Evolutionary conservation across 2,329 filamentous ascomycete genomes (phyloP).

Genomic region (Alternaria sp.): DNA sequence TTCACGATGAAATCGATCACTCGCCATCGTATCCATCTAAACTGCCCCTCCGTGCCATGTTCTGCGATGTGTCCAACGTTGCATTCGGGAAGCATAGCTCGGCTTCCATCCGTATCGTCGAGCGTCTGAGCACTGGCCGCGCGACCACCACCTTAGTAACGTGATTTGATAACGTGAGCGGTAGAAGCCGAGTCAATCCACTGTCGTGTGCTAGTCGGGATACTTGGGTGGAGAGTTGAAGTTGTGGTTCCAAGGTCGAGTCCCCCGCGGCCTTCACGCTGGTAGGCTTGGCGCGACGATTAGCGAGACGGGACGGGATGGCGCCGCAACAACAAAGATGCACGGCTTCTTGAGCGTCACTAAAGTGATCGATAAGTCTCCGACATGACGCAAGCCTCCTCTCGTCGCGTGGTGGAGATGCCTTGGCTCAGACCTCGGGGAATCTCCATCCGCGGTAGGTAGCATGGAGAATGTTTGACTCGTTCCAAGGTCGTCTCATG

Average conservation of each 20-base stretch:
- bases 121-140: constrained; percentile 31
- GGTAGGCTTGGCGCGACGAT: neutral
- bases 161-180: constrained; percentile 20
- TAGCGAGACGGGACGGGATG: constrained; percentile 8
- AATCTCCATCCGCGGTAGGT: neutral
- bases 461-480: neutral
- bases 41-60: constrained; percentile 11
- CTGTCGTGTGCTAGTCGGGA: neutral
- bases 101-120: constrained; percentile 9
- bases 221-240: neutral
- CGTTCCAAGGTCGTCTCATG: neutral
- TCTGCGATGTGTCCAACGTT: constrained; percentile 25
- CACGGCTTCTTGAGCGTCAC: neutral
- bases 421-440: neutral
- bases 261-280: constrained; percentile 1
- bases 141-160: constrained; percentile 16
- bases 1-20: neutral
- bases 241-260: constrained; percentile 1
- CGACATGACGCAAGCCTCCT: neutral
- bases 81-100: constrained; percentile 27
- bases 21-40: constrained; percentile 3
- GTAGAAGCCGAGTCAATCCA: constrained; percentile 18
- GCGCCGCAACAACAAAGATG: constrained; percentile 1
- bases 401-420: neutral
- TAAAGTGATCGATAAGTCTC: neutral